Evolutionary conservation across 2,329 filamentous ascomycete species (phyloP), one percentile per base, ranked within the genome.

Genomic region (Sporothrix curviconia): DNA sequence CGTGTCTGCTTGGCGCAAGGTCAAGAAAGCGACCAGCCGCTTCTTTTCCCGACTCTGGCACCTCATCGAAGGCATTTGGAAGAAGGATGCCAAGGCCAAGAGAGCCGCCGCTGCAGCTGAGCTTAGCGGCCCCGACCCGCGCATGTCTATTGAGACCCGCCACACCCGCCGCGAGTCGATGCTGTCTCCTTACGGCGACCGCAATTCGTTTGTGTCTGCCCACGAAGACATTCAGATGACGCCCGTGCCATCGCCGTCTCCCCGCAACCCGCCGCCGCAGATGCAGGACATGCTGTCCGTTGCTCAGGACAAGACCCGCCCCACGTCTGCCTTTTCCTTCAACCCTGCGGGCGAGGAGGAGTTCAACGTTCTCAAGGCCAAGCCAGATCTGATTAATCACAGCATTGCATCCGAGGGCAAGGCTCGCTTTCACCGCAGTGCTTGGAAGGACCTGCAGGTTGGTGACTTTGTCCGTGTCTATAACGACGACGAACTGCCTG

Each of bases 401-500:
- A 79, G 82, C 47, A 79, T 83, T 60, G 78, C 83, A 14, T 75
- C 80, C 0, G 77, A 82, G 4, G 88, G 87, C 55, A 87, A 82
- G 51, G 90, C 92, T 34, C 82, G 89, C 24, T 99, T 99, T 74
- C 92, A 95, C 71, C 89, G 87, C 65, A 92, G 96, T 67, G 85
- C 84, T 43, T 99, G 94, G 94, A 99, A 99, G 74, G 95, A 85
- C 66, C 80, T 99, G 14, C 86, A 92, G 66, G 94, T 99, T 8
- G 94, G 94, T 49, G 94, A 99, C 71, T 97, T 96, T 72, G 87
- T 99, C 56, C 90, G 95, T 64, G 82, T 99, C 52, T 97, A 96
- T 74, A 96, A 95, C 66, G 89, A 96, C 64, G 94, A 99, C 67
- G 91, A 95, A 65, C 84, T 99, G 24, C 95, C 94, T 1, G 92